Percentiles rank a stretch among this genome's conserved stretches.
Conservation (phyloP, 148 eudicot species). For the Amaranthus palmeri region DNA sequence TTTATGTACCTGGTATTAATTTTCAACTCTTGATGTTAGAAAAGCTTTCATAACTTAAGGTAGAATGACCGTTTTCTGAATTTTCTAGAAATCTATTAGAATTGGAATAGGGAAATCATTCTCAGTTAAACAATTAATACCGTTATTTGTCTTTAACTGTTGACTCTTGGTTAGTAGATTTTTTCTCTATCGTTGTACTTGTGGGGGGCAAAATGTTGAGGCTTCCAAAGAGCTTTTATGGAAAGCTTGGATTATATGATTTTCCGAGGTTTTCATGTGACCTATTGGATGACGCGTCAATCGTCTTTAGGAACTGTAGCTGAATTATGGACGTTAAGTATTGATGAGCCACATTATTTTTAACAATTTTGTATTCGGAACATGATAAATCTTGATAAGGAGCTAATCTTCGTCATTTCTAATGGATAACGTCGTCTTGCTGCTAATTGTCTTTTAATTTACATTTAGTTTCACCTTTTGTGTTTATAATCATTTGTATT, state of each 20-base stretch:
- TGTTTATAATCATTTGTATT: not conserved
- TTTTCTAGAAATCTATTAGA: not conserved
- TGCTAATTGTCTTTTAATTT: not conserved
- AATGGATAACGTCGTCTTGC: not conserved
- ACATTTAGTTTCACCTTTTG: not conserved
- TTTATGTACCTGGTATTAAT: not conserved
- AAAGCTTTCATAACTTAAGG: conserved; percentile 7
- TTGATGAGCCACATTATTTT: not conserved
- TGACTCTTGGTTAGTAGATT: not conserved
- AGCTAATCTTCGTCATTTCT: not conserved
- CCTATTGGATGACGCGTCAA: not conserved
- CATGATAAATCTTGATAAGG: conserved; percentile 5
- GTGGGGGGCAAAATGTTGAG: not conserved
- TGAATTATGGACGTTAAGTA: not conserved
- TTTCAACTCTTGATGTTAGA: not conserved
- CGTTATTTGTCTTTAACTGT: not conserved
- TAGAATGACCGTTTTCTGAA: not conserved
- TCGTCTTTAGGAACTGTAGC: conserved; percentile 1
- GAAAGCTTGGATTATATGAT: not conserved
- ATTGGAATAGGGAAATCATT: not conserved
- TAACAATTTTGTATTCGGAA: not conserved
- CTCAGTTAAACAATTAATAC: not conserved
- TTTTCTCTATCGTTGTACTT: not conserved
- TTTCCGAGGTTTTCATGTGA: not conserved
- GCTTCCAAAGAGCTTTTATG: not conserved